Percentiles rank a stretch among this genome's conserved stretches.
Conservation (phyloP, 768 basidiomycete genomes). For the Lactarius quietus region DNA sequence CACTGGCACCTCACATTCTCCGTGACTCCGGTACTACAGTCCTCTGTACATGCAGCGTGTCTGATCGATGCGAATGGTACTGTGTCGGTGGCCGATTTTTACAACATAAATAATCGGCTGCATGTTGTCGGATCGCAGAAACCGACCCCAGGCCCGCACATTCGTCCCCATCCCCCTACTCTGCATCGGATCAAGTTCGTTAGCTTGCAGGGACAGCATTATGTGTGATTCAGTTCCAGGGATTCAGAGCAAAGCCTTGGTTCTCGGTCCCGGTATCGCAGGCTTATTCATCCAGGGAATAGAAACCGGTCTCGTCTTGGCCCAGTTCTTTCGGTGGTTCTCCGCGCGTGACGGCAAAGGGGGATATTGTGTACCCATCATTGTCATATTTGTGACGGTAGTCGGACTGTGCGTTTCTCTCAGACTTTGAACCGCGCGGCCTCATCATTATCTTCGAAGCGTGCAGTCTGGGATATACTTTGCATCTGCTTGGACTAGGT, state of each 20-base stretch:
- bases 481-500: background rate
- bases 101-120: background rate
- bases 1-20: background rate
- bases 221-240: background rate
- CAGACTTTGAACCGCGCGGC: background rate
- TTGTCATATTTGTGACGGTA: slow-evolving; percentile 5
- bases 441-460: background rate
- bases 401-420: slow-evolving; percentile 10
- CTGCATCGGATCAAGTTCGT: background rate
- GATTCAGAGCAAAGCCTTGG: background rate
- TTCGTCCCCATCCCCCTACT: background rate
- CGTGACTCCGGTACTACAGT: background rate
- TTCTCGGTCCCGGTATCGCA: slow-evolving; percentile 7
- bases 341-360: background rate
- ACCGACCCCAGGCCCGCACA: background rate
- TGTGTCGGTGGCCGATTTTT: background rate
- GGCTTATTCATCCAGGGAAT: slow-evolving; percentile 10
- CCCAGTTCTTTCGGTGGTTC: slow-evolving; percentile 13
- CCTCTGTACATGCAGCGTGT: background rate
- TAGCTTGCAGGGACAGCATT: background rate
- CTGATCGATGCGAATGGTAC: background rate
- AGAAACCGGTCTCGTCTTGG: slow-evolving; percentile 9
- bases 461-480: slow-evolving; percentile 13
- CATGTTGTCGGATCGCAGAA: too few species aligned
- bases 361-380: background rate